These are phyloP conservation scores for Polygonum maritimum DNA, from an alignment of 148 eudicot species.

Conservation along the genomic window DNA sequence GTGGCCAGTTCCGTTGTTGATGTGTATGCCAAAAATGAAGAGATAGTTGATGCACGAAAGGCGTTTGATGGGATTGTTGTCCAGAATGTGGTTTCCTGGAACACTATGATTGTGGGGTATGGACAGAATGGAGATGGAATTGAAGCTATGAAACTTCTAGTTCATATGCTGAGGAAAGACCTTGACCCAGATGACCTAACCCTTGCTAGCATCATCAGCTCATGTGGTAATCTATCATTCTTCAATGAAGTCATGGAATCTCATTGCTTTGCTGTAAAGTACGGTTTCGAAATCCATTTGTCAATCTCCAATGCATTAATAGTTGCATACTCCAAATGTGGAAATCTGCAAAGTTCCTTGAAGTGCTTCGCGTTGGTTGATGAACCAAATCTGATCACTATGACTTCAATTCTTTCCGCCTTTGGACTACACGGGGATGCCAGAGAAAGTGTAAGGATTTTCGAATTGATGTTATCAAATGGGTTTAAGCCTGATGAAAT, in stretches of 20 bases:
- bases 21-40: conserved; percentile 42
- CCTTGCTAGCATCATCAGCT: conserved; percentile 47
- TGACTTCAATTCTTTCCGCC: conserved; percentile 57
- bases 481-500: conserved; percentile 41
- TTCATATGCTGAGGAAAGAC: conserved; percentile 29
- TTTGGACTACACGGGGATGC: conserved; percentile 47
- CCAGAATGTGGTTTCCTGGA: conserved; percentile 59
- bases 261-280: conserved; percentile 38
- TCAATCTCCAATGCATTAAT: conserved; percentile 50
- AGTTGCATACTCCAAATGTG: conserved; percentile 54
- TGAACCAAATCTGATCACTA: conserved; percentile 45
- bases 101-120: conserved; percentile 63
- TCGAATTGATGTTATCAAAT: conserved; percentile 35
- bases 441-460: conserved; percentile 34
- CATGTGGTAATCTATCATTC: conserved; percentile 39
- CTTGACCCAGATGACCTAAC: conserved; percentile 47
- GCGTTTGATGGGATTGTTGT: conserved; percentile 40
- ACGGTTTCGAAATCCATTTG: conserved; percentile 25
- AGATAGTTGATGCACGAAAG: conserved; percentile 33
- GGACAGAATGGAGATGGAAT: conserved; percentile 33
- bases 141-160: conserved; percentile 38
- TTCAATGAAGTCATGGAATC: conserved; percentile 25
- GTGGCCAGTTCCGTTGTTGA: conserved; percentile 45
- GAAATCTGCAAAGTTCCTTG: conserved; percentile 33
- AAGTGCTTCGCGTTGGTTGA: conserved; percentile 31